Evolutionary conservation across 306 rosid species (phyloP), one percentile per base, ranked within the genome.

Genomic region (Lagenaria siceraria): DNA sequence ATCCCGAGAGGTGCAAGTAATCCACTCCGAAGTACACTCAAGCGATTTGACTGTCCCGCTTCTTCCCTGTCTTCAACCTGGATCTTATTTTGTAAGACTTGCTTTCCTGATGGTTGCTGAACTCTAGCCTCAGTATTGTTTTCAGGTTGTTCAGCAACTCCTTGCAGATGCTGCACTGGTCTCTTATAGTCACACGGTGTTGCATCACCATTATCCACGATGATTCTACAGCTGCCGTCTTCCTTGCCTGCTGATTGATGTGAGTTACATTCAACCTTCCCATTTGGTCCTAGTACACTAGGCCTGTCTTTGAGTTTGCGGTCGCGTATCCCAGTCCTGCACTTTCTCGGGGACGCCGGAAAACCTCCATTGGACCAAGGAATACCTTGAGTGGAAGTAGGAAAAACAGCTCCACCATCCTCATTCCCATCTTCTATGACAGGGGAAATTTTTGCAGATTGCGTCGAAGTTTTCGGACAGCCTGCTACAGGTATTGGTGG

Each of bases 281-380:
- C 97, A 82, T 92, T 95, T 51, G 92, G 97, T 64, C 97, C 98
- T 36, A 95, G 97, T 40, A 96, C 93, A 81, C 97, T 95, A 56
- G 93, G 93, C 78, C 98, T 89, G 80, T 95, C 99, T 81, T 84
- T 87, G 68, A 73, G 86, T 84, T 86, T 92, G 81, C 96, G 87
- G 19, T 91, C 97, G 2, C 90, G 93, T 53, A 86, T 81, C 49
- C 82, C 88, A 4, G 93, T 81, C 83, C 97, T 81, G 48, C 87
- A 83, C 91, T 90, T 95, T 13, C 88, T 86, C 0, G 93, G 91
- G 61, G 99, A 92, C 21, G 60, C 61, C 0, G 93, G 87, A 81
- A 92, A 80, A 80, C 84, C 95, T 78, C 97, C 99, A 87, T 92
- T 96, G 1, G 93, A 85, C 99, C 99, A 89, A 79, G 92, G 85